Conservation (phyloP, 768 basidiomycete genomes). For the Myochromella boudieri region DNA sequence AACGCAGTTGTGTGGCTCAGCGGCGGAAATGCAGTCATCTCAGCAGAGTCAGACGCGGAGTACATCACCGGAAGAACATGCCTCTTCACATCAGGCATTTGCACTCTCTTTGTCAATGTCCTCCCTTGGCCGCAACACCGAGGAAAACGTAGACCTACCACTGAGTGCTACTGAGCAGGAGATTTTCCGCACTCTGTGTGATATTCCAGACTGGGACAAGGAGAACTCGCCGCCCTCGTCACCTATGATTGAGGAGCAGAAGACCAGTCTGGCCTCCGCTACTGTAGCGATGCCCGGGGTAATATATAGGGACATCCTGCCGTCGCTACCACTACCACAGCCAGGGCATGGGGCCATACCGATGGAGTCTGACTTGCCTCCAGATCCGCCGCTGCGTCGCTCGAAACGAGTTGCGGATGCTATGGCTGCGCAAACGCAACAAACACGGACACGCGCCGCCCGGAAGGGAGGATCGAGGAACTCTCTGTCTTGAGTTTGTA, state of each 20-base stretch:
- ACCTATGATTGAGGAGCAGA: constrained; percentile 13
- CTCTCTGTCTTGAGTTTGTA: constrained; percentile 33
- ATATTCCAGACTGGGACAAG: constrained; percentile 56
- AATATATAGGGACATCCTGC: no score
- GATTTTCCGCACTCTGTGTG: constrained; percentile 66
- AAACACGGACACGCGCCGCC: constrained; percentile 33
- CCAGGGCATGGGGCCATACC: background rate
- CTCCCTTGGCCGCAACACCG: constrained; percentile 16
- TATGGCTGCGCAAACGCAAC: constrained; percentile 47
- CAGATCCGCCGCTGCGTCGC: constrained; percentile 48
- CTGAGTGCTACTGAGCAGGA: constrained; percentile 70
- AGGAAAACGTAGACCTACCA: constrained; percentile 40
- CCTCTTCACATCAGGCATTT: constrained; percentile 4
- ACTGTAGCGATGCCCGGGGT: background rate
- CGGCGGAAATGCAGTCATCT: background rate
- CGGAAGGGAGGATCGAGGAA: constrained; percentile 40
- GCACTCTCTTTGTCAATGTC: constrained; percentile 8
- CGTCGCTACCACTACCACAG: background rate
- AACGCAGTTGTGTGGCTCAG: constrained; percentile 25
- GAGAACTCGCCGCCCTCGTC: constrained; percentile 24
- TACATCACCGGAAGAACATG: constrained; percentile 14
- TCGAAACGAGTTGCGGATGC: constrained; percentile 72
- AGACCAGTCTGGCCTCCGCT: constrained; percentile 1
- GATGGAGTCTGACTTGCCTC: background rate
- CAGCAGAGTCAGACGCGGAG: background rate